Conservation (phyloP, 2,329 filamentous ascomycete genomes). For the Diaporthe ampelina region DNA sequence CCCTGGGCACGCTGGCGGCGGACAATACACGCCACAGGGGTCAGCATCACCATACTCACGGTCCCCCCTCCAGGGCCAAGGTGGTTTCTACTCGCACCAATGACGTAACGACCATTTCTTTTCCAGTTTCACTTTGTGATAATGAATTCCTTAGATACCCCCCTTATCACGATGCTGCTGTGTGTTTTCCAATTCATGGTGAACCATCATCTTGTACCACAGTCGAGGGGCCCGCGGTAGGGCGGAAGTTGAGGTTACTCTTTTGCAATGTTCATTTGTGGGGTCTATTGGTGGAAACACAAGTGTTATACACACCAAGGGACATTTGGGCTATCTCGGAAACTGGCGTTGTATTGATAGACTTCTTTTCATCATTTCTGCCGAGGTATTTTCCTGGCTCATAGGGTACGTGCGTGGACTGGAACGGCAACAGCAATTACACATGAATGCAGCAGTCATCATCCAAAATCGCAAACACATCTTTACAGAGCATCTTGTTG, state of each 20-base stretch:
- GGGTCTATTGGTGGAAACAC: not conserved
- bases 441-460: too few species aligned
- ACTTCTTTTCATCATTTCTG: slow-evolving; percentile 8
- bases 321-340: slow-evolving; percentile 1
- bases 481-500: too few species aligned
- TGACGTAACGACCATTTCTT: slow-evolving; percentile 32
- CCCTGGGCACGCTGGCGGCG: slow-evolving; percentile 48
- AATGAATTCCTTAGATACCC: slow-evolving; percentile 33
- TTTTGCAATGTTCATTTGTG: not conserved
- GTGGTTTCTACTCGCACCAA: slow-evolving; percentile 52
- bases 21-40: slow-evolving; percentile 57
- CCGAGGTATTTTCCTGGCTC: slow-evolving; percentile 3
- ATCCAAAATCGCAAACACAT: too few species aligned
- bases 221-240: not conserved
- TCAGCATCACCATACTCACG: slow-evolving; percentile 59
- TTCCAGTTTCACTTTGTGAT: slow-evolving; percentile 18
- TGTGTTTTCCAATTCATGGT: slow-evolving; percentile 7
- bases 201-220: slow-evolving; percentile 12
- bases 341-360: slow-evolving; percentile 16
- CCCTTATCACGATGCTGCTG: slow-evolving; percentile 1
- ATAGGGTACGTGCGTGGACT: not conserved
- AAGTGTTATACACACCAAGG: slow-evolving; percentile 5
- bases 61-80: slow-evolving; percentile 56
- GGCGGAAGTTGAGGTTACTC: not conserved
- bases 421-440: slow-evolving; percentile 1